Evolutionary conservation across 2,329 filamentous ascomycete genomes (phyloP), one percentile per base, ranked within the genome.

Genomic region (Mariannaea elegans): DNA sequence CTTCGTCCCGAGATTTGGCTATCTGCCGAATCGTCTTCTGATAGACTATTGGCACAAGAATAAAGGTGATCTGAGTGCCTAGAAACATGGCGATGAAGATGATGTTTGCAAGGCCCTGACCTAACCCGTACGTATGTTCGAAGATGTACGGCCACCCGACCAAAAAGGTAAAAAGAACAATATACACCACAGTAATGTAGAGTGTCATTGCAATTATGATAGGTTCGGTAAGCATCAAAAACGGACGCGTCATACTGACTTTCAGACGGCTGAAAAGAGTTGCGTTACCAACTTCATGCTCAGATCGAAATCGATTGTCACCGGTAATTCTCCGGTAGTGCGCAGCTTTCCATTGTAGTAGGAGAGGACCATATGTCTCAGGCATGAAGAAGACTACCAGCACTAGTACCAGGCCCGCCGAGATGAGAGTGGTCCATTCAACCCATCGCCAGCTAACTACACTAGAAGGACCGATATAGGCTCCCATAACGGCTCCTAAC

Each of bases 381-480:
- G 89, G 89, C 50, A 90, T 86, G 45, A 88, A 79, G 14, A 87
- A 68, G 21, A 86, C 69, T 31, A 91, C 84, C 34, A 84, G 66
- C n/a, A 78, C 71, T 21, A 89, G 79, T 57, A 89, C 75, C 6
- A 82, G 71, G 0, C 80, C 85, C 0, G 87, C 81, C 80, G 87
- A 87, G 49, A 91, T 90, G 29, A 90, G 75, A 58, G 90, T 80
- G 1, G 87, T 80, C 75, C 89, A 91, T 71, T 90, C 88, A 0
- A 80, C 79, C 85, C 86, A 89, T n/a, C 84, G 79, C 82, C 88
- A 91, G 48, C 78, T 80, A 2, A 74, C 69, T 0, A 44, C n/a
- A 3, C 79, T 81, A 54, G 82, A 85, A 51, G 87, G 80, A 47
- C 88, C 87, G 52, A 90, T 88, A 59, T 89, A 90, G 5, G 86